Base-by-base conservation (phyloP, 1,139 yeast species). In the Geotrichum bryndzae region DNA sequence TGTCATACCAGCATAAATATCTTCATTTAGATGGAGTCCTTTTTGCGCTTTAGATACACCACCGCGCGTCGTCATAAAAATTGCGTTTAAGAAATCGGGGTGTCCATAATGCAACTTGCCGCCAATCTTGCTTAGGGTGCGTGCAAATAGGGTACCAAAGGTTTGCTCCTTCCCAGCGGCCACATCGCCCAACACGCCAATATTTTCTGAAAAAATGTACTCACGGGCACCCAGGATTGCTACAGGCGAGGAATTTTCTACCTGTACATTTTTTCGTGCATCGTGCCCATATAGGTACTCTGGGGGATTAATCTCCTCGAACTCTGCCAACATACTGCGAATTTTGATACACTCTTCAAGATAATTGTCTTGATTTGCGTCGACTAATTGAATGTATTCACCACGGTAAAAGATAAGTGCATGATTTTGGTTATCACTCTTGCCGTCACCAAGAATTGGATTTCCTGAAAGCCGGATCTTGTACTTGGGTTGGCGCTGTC, bases 131-230 rank as follows among this genome's bases (percentile, higher is more conserved):
- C 96, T 92, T 67, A 90, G 75, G 0, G 96, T 88, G 66, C 97
- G 79, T 0, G 96, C 92, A 77, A 90, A 90, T 62, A 90, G 76
- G 0, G 97, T 90, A 0, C 97, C 96, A 78, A 90, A 90, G 0
- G 97, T 90, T 71, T 90, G 96, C 70, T 90, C 97, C 69, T 90
- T 90, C 0, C 96, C 96, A 1, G 97, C 97, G 0, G 97, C 96
- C 61, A 90, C 86, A 73, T 90, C 97, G 1, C 97, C 97, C 27
- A 90, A 75, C 2, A 90, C 86, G 5, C 97, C 97, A 61, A 87
- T 83, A 67, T 87, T 87, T 71, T 90, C 96, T 0, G 96, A 88
- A 70, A 90, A 90, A 1, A 90, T 88, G 68, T 89, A 89, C 69
- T 90, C 97, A 67, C 97, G 80, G 0, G 96, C 94, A 0, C 97